Percentiles rank a stretch among this genome's conserved stretches.
These are phyloP conservation scores for Miscanthus lutarioriparius DNA, from an alignment of 176 grass and related monocot species.

Conservation along the genomic window DNA sequence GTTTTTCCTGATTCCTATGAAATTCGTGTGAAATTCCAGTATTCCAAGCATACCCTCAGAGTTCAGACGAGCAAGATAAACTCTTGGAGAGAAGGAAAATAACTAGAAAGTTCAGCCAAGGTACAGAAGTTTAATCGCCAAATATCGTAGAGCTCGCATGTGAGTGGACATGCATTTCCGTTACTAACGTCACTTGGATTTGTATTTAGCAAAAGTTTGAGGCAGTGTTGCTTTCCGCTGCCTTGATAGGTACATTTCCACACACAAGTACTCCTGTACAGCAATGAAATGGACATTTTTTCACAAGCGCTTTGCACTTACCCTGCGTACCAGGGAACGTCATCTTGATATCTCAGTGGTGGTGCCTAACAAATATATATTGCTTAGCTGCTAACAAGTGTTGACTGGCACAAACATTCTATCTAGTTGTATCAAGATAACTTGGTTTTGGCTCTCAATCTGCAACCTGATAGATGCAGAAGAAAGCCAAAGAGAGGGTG, in stretches of 20 bases:
- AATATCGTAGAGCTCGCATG: background rate
- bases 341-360: conserved; percentile 46
- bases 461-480: conserved; percentile 19
- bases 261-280: background rate
- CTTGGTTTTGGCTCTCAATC: conserved; percentile 32
- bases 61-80: background rate
- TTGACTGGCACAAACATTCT: too few relatives aligned
- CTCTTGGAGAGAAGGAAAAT: background rate
- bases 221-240: background rate
- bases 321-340: conserved; percentile 48
- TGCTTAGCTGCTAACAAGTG: background rate
- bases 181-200: background rate
- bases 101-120: background rate
- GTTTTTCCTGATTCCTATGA: too few relatives aligned
- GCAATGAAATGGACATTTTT: conserved; percentile 70
- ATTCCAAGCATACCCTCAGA: background rate
- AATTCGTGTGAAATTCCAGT: too few relatives aligned
- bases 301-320: conserved; percentile 78
- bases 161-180: background rate
- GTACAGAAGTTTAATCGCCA: background rate
- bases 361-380: background rate
- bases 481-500: conserved; percentile 40
- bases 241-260: background rate
- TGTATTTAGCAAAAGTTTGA: background rate
- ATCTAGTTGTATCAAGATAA: background rate